A percentile compares a stretch with the other conserved stretches of the same genome.
phyloP scores from a whole-genome alignment of 2,329 filamentous ascomycete genomes.

The Tricladium varicosporioides region DNA sequence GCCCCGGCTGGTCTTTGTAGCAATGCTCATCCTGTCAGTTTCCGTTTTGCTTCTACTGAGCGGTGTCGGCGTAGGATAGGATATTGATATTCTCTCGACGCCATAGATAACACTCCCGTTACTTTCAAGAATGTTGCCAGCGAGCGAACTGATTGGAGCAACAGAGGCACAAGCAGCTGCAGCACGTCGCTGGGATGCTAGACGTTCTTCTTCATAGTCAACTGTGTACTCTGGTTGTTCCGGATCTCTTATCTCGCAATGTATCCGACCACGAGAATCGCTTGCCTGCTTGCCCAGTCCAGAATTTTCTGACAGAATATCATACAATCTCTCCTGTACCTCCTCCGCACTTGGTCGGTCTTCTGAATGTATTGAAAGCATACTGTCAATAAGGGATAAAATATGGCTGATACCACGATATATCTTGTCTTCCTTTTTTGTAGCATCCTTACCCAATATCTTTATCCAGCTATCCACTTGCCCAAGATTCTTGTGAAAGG shows the following conservation, averaged over 20 bases:
- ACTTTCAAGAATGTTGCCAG: constrained; percentile 17
- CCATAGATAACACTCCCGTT: constrained; percentile 22
- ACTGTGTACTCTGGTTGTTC: constrained; percentile 25
- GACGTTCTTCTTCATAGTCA: constrained; percentile 28
- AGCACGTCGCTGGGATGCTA: constrained; percentile 30
- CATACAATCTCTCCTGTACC: constrained; percentile 51
- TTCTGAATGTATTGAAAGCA: constrained; percentile 51
- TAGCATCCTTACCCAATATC: constrained; percentile 56
- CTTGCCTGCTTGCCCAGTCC: constrained; percentile 15
- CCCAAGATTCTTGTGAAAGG: constrained; percentile 68
- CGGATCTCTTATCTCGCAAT: constrained; percentile 21
- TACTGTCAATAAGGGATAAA: constrained; percentile 51
- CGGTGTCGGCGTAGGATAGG: background rate
- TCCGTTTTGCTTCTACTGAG: constrained; percentile 1
- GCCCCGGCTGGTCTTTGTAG: constrained; percentile 29
- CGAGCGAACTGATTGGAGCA: constrained; percentile 9
- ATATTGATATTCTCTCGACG: constrained; percentile 19
- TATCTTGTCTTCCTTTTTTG: constrained; percentile 43
- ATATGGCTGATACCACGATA: constrained; percentile 52
- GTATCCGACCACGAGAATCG: constrained; percentile 19
- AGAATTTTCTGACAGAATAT: constrained; percentile 43
- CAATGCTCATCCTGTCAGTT: constrained; percentile 22
- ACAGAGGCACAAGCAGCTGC: constrained; percentile 30
- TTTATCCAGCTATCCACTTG: constrained; percentile 70
- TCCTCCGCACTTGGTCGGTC: constrained; percentile 53